Evolutionary conservation across 176 grass and related monocot species (phyloP).

Genomic region (Saccharum spontaneum): DNA sequence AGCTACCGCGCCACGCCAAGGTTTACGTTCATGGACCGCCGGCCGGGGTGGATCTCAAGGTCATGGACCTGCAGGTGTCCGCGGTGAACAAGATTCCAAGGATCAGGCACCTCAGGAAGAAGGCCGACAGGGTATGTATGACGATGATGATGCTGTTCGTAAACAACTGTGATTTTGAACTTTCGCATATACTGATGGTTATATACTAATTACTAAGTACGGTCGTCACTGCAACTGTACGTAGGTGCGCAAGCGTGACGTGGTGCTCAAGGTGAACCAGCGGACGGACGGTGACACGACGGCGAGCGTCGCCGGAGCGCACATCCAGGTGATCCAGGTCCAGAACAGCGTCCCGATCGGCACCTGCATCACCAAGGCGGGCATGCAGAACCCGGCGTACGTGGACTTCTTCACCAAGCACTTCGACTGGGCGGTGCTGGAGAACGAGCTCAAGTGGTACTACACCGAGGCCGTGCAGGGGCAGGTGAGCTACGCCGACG

Average conservation of each 20-base stretch:
- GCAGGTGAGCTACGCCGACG: slow-evolving; percentile 56
- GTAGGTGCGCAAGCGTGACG: slow-evolving; percentile 74
- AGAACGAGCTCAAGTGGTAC: slow-evolving; percentile 95
- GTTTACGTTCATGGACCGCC: slow-evolving; percentile 57
- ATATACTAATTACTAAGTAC: no score
- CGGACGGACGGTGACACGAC: neutral
- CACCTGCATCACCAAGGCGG: slow-evolving; percentile 45
- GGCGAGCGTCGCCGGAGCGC: slow-evolving; percentile 9
- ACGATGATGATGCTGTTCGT: no score
- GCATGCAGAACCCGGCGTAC: slow-evolving; percentile 56
- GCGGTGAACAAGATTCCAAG: slow-evolving; percentile 52
- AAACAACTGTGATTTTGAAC: neutral
- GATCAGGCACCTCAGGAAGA: slow-evolving; percentile 58
- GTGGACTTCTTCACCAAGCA: slow-evolving; percentile 64
- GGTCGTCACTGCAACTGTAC: no score
- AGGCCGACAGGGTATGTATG: slow-evolving; percentile 63
- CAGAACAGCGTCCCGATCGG: slow-evolving; percentile 76
- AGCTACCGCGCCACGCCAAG: neutral
- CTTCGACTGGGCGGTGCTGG: slow-evolving; percentile 75
- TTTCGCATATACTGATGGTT: no score
- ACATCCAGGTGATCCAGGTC: slow-evolving; percentile 52
- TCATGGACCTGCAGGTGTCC: slow-evolving; percentile 54
- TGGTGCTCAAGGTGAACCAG: slow-evolving; percentile 46
- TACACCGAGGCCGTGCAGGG: slow-evolving; percentile 55
- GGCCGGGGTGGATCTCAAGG: slow-evolving; percentile 57